Conservation (phyloP, 768 basidiomycete genomes). For the Termitomyces sp. region DNA sequence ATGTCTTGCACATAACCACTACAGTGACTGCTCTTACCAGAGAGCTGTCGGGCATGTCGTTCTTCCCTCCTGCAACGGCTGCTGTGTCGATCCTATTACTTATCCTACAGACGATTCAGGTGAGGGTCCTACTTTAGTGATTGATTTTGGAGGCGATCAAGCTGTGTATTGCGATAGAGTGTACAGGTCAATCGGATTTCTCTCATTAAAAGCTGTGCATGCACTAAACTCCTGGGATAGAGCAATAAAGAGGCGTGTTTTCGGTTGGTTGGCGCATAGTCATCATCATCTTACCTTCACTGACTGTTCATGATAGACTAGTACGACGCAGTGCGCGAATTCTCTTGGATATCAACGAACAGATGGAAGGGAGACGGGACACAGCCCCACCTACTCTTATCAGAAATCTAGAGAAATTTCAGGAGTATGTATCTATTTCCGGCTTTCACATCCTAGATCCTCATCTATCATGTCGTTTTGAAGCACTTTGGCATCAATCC, state of each 20-base stretch:
- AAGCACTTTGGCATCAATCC: constrained; percentile 37
- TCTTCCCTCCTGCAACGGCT: constrained; percentile 41
- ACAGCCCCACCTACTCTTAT: constrained; percentile 35
- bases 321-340: constrained; percentile 39
- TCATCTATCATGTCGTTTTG: neutral
- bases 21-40: constrained; percentile 15
- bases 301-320: constrained; percentile 9
- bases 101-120: constrained; percentile 45
- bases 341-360: constrained; percentile 38
- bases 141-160: neutral
- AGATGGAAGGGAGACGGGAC: constrained; percentile 44
- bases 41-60: constrained; percentile 21
- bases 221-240: neutral
- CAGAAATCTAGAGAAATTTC: constrained; percentile 37
- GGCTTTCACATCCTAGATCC: neutral
- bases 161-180: constrained; percentile 1
- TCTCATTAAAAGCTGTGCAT: neutral
- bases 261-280: neutral
- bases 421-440: constrained; percentile 23
- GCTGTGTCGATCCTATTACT: constrained; percentile 36
- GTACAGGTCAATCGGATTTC: constrained; percentile 17
- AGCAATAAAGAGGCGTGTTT: too few relatives aligned
- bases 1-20: constrained; percentile 13
- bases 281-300: neutral
- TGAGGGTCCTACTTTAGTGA: constrained; percentile 14